Evolutionary conservation across 2,329 filamentous ascomycete genomes (phyloP).

Genomic region (Aspergillus niger): DNA sequence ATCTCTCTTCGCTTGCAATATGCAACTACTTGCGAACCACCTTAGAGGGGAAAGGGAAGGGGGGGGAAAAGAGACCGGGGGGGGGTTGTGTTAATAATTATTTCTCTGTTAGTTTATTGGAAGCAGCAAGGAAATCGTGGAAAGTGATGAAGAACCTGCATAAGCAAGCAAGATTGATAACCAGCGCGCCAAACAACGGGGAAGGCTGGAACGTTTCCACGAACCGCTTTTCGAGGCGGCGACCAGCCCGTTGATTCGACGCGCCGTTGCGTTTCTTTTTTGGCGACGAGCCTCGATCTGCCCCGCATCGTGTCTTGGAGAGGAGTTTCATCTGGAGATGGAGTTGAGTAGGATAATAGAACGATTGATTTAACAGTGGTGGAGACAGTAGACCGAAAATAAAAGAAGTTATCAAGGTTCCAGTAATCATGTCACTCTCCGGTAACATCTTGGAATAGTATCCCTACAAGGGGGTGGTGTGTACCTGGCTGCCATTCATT

Average conservation of each 20-base stretch:
- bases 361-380: neutral
- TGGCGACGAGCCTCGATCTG: conserved; percentile 25
- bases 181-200: conserved; percentile 16
- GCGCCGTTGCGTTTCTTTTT: conserved; percentile 9
- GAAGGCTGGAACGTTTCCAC: conserved; percentile 17
- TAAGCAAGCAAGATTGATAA: conserved; percentile 18
- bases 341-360: neutral
- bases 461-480: too few relatives aligned
- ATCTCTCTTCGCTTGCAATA: conserved; percentile 20
- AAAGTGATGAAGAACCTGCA: conserved; percentile 20
- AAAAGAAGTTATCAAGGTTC: too few relatives aligned
- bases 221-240: conserved; percentile 11
- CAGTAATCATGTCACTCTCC: too few relatives aligned
- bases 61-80: neutral
- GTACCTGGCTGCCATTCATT: too few relatives aligned
- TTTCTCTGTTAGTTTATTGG: neutral
- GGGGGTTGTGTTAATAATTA: too few relatives aligned
- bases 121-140: neutral
- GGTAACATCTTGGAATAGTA: too few relatives aligned
- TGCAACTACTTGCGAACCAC: conserved; percentile 22
- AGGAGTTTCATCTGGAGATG: neutral
- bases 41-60: conserved; percentile 5
- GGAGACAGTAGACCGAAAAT: neutral
- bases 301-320: conserved; percentile 22
- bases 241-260: conserved; percentile 20